phyloP scores from a whole-genome alignment of 305 asterid genomes.

The Euphrasia arctica region DNA sequence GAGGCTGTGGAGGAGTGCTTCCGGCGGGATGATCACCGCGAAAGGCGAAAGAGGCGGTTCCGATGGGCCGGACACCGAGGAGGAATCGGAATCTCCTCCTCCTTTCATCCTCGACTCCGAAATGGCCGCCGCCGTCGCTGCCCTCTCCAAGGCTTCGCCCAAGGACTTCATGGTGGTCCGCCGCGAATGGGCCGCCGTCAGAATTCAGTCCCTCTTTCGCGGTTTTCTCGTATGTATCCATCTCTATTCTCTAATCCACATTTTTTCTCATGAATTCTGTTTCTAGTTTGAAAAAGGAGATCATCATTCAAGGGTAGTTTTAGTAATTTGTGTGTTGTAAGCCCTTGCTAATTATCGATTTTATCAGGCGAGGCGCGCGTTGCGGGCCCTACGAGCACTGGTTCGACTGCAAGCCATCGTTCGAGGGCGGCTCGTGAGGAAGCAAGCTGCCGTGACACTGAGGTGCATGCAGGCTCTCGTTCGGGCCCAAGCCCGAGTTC shows the following conservation, averaged over 20 bases:
- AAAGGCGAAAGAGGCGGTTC: slow-evolving; percentile 43
- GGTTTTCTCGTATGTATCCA: slow-evolving; percentile 58
- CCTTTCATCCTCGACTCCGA: slow-evolving; percentile 43
- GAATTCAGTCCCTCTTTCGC: slow-evolving; percentile 70
- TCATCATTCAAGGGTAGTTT: no score
- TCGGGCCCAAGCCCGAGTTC: slow-evolving; percentile 74
- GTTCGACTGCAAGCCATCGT: slow-evolving; percentile 94
- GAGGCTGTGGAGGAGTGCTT: slow-evolving; percentile 84
- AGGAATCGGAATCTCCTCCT: slow-evolving; percentile 47
- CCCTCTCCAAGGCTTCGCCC: slow-evolving; percentile 69
- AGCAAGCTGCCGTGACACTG: slow-evolving; percentile 80
- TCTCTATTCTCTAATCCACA: no score
- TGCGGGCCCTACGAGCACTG: slow-evolving; percentile 80
- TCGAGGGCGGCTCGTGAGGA: slow-evolving; percentile 77
- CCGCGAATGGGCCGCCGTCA: slow-evolving; percentile 76
- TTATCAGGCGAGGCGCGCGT: slow-evolving; percentile 82
- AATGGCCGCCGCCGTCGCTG: slow-evolving; percentile 72
- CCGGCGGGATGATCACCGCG: slow-evolving; percentile 47
- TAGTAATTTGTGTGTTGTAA: background rate
- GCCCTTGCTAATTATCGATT: background rate
- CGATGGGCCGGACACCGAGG: slow-evolving; percentile 43
- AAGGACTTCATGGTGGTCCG: slow-evolving; percentile 63
- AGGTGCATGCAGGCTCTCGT: slow-evolving; percentile 92
- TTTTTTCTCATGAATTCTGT: no score
- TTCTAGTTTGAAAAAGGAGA: no score